Conservation (phyloP, 495 filamentous ascomycete genomes). For the Daldinia grandis region DNA sequence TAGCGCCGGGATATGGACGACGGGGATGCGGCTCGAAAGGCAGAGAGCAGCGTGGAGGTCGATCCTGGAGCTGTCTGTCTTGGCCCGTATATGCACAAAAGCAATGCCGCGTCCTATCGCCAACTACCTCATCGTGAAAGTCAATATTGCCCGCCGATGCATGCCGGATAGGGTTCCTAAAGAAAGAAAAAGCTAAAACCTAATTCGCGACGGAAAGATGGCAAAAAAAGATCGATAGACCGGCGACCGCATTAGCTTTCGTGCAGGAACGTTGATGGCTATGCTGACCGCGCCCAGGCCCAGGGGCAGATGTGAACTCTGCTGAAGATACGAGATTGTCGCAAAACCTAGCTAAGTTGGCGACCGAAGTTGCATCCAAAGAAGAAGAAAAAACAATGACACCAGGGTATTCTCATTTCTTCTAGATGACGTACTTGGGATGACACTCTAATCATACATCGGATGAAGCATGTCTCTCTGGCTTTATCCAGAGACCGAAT, state of each 20-base stretch:
- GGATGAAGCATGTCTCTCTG: slow-evolving; percentile 29
- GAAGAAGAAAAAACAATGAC: slow-evolving; percentile 10
- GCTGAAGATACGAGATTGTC: slow-evolving; percentile 14
- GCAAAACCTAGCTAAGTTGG: slow-evolving; percentile 24
- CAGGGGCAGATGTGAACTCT: slow-evolving; percentile 9
- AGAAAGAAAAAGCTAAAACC: neutral
- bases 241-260: slow-evolving; percentile 22
- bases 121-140: neutral
- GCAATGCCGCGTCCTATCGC: slow-evolving; percentile 4
- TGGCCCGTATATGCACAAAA: slow-evolving; percentile 13
- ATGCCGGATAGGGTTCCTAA: slow-evolving; percentile 25
- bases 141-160: slow-evolving; percentile 18
- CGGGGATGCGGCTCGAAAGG: slow-evolving; percentile 28
- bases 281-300: neutral
- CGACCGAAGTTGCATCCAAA: slow-evolving; percentile 26
- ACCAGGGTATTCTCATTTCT: slow-evolving; percentile 22
- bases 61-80: slow-evolving; percentile 23
- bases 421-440: slow-evolving; percentile 29
- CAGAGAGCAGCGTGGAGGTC: slow-evolving; percentile 18
- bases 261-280: neutral
- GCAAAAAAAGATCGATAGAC: slow-evolving; percentile 7
- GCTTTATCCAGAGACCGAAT: slow-evolving; percentile 64
- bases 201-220: slow-evolving; percentile 10
- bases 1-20: slow-evolving; percentile 27
- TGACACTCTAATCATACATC: slow-evolving; percentile 36